Conservation (phyloP, 139 green algal genomes). For the Trebouxia sp. region DNA sequence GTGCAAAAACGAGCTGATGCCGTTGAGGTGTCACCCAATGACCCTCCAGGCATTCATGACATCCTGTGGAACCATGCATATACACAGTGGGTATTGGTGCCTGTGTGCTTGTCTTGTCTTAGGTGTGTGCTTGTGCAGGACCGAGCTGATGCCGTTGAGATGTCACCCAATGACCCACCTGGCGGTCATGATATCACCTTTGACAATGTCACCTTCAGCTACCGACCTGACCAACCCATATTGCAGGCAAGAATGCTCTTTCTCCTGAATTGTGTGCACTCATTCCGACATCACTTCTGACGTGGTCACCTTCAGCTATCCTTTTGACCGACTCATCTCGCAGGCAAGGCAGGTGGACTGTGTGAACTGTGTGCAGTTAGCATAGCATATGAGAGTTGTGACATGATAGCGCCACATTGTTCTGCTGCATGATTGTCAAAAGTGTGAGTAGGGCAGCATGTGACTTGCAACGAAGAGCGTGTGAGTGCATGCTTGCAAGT, state of each 20-base stretch:
- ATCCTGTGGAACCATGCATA: no score
- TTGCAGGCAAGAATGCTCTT: slow-evolving; percentile 43
- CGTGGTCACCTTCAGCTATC: no score
- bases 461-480: no score
- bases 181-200: slow-evolving; percentile 61
- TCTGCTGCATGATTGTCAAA: no score
- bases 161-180: slow-evolving; percentile 11
- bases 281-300: no score
- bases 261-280: neutral
- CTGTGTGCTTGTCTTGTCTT: neutral
- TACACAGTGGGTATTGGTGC: neutral
- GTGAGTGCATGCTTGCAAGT: no score
- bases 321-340: no score
- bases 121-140: slow-evolving; percentile 15
- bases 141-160: slow-evolving; percentile 23
- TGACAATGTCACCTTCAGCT: slow-evolving; percentile 70
- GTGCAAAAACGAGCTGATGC: slow-evolving; percentile 28
- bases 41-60: slow-evolving; percentile 37
- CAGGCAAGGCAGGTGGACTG: no score
- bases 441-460: no score
- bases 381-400: no score
- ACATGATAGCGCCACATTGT: no score
- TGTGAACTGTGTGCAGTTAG: no score
- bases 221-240: slow-evolving; percentile 64
- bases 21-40: slow-evolving; percentile 18